Percentiles rank a stretch among this genome's conserved stretches.
Conservation (phyloP, 2,329 filamentous ascomycete species). For the Myriosclerotinia curreyana region DNA sequence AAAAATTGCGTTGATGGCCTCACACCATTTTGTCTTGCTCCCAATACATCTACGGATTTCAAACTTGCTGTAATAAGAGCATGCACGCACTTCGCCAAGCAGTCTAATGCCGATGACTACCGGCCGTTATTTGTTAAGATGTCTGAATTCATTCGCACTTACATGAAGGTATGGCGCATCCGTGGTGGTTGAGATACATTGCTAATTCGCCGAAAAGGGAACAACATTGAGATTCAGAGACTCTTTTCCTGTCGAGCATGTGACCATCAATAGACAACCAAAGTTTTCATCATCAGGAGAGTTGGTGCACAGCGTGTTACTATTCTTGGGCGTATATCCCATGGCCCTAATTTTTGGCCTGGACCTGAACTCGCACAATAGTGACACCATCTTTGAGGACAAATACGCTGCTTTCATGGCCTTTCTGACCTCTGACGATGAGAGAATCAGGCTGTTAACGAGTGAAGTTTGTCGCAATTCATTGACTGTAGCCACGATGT, state of each 20-base stretch:
- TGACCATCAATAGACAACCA: constrained; percentile 42
- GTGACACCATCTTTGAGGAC: constrained; percentile 40
- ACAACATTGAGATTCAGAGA: constrained; percentile 31
- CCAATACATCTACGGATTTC: constrained; percentile 56
- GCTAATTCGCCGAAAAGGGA: constrained; percentile 30
- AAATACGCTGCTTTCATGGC: constrained; percentile 35
- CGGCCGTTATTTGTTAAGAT: constrained; percentile 54
- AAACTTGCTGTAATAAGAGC: constrained; percentile 61
- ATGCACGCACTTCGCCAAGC: constrained; percentile 59
- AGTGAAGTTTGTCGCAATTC: constrained; percentile 35
- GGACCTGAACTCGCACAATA: constrained; percentile 40
- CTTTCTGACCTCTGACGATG: constrained; percentile 38
- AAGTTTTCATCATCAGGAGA: constrained; percentile 44
- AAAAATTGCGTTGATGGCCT: constrained; percentile 57
- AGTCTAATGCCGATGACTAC: constrained; percentile 50
- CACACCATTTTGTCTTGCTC: constrained; percentile 54
- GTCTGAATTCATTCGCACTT: constrained; percentile 54
- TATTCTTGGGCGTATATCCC: constrained; percentile 56
- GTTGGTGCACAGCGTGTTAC: constrained; percentile 53
- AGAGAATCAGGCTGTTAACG: constrained; percentile 36
- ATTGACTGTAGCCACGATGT: constrained; percentile 32
- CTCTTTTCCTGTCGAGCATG: constrained; percentile 41
- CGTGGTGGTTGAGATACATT: neutral
- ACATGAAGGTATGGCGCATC: constrained; percentile 50
- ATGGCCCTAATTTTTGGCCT: constrained; percentile 47